phyloP scores from a whole-genome alignment of 345 rosid species.

The Populus alba region DNA sequence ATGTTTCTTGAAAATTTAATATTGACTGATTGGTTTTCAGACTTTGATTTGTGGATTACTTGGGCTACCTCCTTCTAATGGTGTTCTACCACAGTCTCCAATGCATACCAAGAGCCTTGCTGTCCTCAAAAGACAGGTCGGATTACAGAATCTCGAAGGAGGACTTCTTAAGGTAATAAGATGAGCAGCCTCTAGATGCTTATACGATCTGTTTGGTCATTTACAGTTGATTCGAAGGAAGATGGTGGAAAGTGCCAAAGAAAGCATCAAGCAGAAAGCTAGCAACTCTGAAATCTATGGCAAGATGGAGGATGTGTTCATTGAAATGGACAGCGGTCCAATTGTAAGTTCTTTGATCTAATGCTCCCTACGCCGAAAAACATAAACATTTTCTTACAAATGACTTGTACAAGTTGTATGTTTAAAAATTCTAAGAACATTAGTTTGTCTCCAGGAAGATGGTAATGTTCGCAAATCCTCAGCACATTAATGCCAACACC shows the following conservation, averaged over 20 bases:
- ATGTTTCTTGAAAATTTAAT: neutral
- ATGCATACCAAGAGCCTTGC: constrained; percentile 93
- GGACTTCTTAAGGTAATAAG: neutral
- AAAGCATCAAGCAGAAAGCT: constrained; percentile 60
- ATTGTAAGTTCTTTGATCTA: constrained; percentile 40
- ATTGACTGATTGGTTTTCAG: constrained; percentile 32
- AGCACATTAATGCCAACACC: neutral
- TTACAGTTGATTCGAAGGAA: constrained; percentile 56
- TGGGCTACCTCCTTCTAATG: constrained; percentile 81
- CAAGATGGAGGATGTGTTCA: constrained; percentile 68
- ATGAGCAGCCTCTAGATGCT: constrained; percentile 4
- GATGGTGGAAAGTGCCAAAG: constrained; percentile 73
- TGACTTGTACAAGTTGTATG: neutral
- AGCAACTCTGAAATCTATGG: constrained; percentile 58
- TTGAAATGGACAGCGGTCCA: constrained; percentile 53
- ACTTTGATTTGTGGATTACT: constrained; percentile 77
- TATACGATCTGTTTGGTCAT: neutral
- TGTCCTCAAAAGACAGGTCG: constrained; percentile 65
- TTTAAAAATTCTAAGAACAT: neutral
- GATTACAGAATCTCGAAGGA: neutral
- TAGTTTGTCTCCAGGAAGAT: neutral
- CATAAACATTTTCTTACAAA: neutral
- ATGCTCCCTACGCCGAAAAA: neutral
- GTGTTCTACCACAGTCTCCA: constrained; percentile 93
- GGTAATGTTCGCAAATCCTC: neutral